Evolutionary conservation across 2,329 filamentous ascomycete genomes (phyloP).

Genomic region (Alternaria sp.): DNA sequence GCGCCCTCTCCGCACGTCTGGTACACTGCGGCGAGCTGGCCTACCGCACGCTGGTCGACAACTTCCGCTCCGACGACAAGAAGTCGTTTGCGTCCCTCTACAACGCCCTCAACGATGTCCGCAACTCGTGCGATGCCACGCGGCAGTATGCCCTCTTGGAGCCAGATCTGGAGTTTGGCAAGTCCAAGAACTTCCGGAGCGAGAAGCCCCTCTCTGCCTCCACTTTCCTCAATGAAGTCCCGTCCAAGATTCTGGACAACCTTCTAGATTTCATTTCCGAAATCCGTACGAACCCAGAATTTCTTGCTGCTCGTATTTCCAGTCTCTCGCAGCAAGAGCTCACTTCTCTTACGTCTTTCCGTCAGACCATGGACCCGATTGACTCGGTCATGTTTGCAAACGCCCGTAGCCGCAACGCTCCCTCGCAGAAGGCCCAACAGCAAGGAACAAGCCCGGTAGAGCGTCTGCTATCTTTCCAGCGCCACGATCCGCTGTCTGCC

Average conservation of each 20-base stretch:
- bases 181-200: conserved; percentile 43
- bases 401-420: conserved; percentile 57
- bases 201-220: conserved; percentile 55
- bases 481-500: conserved; percentile 83
- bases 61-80: conserved; percentile 80
- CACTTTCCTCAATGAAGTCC: conserved; percentile 70
- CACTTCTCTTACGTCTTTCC: conserved; percentile 76
- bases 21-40: conserved; percentile 76
- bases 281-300: conserved; percentile 85
- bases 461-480: conserved; percentile 84
- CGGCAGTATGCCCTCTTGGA: conserved; percentile 74
- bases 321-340: conserved; percentile 78
- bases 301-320: conserved; percentile 81
- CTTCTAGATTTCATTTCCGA: conserved; percentile 81
- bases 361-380: conserved; percentile 78
- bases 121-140: conserved; percentile 76
- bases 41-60: conserved; percentile 77
- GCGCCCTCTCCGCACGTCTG: conserved; percentile 75
- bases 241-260: conserved; percentile 73
- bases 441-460: conserved; percentile 72
- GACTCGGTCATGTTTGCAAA: conserved; percentile 82
- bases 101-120: conserved; percentile 79
- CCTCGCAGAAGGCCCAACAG: conserved; percentile 56
- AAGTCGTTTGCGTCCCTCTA: conserved; percentile 76
- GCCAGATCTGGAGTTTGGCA: conserved; percentile 69